phyloP scores from a whole-genome alignment of 1,284 basidiomycete species.

The Porphyrellus sp. region DNA sequence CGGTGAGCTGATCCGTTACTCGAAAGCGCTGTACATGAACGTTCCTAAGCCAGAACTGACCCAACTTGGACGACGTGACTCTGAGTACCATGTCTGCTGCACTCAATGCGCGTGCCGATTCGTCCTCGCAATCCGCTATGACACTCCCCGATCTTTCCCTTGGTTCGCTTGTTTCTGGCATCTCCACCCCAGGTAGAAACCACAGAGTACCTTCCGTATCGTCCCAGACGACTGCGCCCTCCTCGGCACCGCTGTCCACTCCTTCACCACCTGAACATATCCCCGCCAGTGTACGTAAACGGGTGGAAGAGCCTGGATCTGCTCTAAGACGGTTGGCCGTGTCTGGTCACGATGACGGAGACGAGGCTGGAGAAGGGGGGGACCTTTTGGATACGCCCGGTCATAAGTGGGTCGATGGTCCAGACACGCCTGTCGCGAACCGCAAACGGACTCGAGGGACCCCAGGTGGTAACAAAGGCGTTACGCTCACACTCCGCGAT shows the following conservation, averaged over 20 bases:
- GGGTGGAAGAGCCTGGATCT: constrained; percentile 26
- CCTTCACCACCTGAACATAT: constrained; percentile 44
- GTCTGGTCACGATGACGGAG: constrained; percentile 38
- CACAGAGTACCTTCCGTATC: constrained; percentile 52
- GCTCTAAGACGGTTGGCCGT: constrained; percentile 29
- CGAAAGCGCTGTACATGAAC: background rate
- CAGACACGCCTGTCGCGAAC: constrained; percentile 46
- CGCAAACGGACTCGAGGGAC: constrained; percentile 46
- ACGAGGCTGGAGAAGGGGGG: constrained; percentile 38
- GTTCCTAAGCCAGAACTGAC: background rate
- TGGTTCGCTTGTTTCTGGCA: constrained; percentile 52
- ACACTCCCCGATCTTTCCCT: constrained; percentile 62
- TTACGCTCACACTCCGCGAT: constrained; percentile 81
- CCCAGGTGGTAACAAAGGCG: constrained; percentile 50
- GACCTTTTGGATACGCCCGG: constrained; percentile 55
- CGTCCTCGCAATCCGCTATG: constrained; percentile 42
- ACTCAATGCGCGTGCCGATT: constrained; percentile 26
- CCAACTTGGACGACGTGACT: background rate
- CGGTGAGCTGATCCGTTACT: constrained; percentile 13
- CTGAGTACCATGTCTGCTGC: constrained; percentile 19
- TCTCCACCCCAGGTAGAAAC: constrained; percentile 53
- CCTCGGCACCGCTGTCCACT: constrained; percentile 51
- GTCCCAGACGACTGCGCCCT: constrained; percentile 51
- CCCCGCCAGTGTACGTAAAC: constrained; percentile 19
- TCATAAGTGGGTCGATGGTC: constrained; percentile 50